Conservation (phyloP, 2,329 filamentous ascomycete genomes). For the Zasmidium cellare region DNA sequence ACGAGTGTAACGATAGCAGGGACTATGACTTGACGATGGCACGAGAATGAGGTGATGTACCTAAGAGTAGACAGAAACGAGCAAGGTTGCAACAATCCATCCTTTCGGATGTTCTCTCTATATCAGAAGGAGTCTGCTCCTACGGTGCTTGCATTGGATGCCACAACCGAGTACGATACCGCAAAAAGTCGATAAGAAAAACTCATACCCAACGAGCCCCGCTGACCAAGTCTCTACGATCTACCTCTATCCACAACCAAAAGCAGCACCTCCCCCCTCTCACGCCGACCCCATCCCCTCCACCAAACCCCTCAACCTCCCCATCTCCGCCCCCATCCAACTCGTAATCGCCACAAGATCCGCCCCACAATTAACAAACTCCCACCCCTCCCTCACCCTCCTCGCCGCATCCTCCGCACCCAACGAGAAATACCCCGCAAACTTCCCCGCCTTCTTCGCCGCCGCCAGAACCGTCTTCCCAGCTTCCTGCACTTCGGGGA, state of each 20-base stretch:
- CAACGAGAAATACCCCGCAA: constrained; percentile 14
- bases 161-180: no score
- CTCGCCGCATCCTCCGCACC: constrained; percentile 12
- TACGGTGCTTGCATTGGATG: no score
- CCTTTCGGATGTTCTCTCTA: no score
- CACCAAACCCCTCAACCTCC: constrained; percentile 9
- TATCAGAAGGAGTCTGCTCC: no score
- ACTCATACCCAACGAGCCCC: no score
- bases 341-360: constrained; percentile 14
- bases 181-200: no score
- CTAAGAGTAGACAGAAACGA: no score
- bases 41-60: no score
- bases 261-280: not conserved
- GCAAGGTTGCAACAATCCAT: no score
- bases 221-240: no score
- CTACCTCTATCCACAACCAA: not conserved
- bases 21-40: no score
- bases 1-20: no score
- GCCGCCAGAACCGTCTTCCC: constrained; percentile 12
- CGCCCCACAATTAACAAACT: constrained; percentile 19
- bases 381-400: constrained; percentile 11
- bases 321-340: constrained; percentile 17
- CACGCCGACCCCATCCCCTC: not conserved
- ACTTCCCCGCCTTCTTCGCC: constrained; percentile 14
- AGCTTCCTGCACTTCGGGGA: constrained; percentile 16